Percentiles rank a stretch among this genome's conserved stretches.
phyloP scores from a whole-genome alignment of 2,329 filamentous ascomycete genomes.

The Cytospora schulzeri region DNA sequence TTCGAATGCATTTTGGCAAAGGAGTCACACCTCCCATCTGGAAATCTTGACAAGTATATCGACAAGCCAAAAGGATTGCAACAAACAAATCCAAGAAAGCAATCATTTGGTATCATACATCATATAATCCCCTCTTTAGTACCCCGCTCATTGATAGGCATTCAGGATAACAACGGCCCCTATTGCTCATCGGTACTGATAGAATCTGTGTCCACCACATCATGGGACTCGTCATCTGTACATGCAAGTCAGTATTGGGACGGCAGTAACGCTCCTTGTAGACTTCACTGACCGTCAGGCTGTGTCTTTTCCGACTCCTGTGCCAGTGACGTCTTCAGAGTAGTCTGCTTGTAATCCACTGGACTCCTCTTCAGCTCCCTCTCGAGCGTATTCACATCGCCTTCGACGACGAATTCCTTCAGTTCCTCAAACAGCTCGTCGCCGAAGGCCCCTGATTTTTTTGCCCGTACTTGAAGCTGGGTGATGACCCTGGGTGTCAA shows the following conservation, averaged over 20 bases:
- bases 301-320: neutral
- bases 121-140: neutral
- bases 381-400: neutral
- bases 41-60: neutral
- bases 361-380: constrained; percentile 8
- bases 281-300: neutral
- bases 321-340: neutral
- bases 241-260: neutral
- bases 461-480: constrained; percentile 28
- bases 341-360: constrained; percentile 13
- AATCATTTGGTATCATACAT: constrained; percentile 20
- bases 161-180: neutral
- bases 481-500: constrained; percentile 18
- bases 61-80: neutral
- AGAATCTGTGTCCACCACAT: neutral
- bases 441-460: constrained; percentile 28
- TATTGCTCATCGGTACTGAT: neutral
- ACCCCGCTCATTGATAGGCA: neutral
- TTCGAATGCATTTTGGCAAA: neutral
- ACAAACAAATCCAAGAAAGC: neutral
- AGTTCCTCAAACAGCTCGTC: constrained; percentile 26
- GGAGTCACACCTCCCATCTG: too few species aligned
- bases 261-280: too few species aligned
- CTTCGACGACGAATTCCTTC: constrained; percentile 5
- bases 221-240: neutral